Conservation (phyloP, 257 asterid genomes). For the Thymus mandschuricus region DNA sequence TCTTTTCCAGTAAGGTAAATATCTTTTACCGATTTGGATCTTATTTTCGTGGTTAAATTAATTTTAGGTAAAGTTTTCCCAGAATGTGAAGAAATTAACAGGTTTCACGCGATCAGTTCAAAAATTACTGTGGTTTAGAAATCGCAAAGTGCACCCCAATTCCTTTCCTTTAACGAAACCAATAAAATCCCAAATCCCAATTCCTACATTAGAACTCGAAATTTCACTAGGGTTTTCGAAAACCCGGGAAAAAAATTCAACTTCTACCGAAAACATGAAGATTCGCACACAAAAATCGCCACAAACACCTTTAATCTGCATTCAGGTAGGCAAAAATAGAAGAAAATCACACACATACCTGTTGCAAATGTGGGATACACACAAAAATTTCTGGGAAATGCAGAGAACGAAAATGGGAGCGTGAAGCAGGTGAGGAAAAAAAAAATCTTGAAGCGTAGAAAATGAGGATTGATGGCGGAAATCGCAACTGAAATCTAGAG, state of each 20-base stretch:
- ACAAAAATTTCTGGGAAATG: background rate
- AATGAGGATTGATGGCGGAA: constrained; percentile 11
- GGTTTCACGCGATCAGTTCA: constrained; percentile 9
- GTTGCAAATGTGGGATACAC: constrained; percentile 19
- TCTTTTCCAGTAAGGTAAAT: background rate
- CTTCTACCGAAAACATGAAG: background rate
- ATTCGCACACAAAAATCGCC: background rate
- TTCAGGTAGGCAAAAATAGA: background rate
- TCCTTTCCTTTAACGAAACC: background rate
- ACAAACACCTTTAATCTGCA: constrained; percentile 2
- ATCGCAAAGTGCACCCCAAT: background rate
- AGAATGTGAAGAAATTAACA: background rate
- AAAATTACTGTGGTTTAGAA: constrained; percentile 5
- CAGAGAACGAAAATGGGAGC: constrained; percentile 15
- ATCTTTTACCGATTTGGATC: background rate
- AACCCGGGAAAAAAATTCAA: constrained; percentile 13
- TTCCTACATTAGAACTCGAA: constrained; percentile 22
- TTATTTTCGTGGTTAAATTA: background rate
- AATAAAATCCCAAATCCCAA: constrained; percentile 14
- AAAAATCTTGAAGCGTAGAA: background rate
- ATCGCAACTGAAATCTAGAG: constrained; percentile 6
- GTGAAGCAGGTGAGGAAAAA: constrained; percentile 9
- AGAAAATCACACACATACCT: constrained; percentile 31
- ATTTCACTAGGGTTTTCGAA: constrained; percentile 44
- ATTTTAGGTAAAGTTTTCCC: background rate